Conservation (phyloP, 2,329 filamentous ascomycete genomes). For the Ambrosiella beaveri region DNA sequence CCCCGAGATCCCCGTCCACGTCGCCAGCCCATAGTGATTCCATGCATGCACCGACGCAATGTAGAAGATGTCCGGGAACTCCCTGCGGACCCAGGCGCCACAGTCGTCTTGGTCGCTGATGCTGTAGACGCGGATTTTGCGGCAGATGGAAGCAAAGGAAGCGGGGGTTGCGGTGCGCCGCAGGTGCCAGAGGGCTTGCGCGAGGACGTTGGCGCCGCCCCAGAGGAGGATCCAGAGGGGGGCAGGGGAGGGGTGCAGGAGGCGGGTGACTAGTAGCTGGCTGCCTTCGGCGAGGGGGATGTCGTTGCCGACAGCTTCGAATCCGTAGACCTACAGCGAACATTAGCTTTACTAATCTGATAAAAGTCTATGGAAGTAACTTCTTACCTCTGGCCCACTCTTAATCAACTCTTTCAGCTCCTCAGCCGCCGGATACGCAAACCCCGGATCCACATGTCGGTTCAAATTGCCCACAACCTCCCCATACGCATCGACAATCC, state of each 20-base stretch:
- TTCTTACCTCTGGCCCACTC: conserved; percentile 21
- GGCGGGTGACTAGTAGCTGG: conserved; percentile 23
- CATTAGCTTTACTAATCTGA: background rate
- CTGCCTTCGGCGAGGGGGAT: conserved; percentile 23
- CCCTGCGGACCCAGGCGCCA: conserved; percentile 35
- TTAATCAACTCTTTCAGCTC: conserved; percentile 21
- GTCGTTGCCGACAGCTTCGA: conserved; percentile 19
- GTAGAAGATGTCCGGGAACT: conserved; percentile 37
- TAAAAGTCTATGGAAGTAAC: background rate
- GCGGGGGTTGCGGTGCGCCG: conserved; percentile 4
- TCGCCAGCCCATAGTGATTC: conserved; percentile 34
- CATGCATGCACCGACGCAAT: conserved; percentile 38
- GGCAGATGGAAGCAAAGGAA: conserved; percentile 17
- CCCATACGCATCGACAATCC: conserved; percentile 27
- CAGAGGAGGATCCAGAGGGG: conserved; percentile 35
- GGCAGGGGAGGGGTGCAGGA: conserved; percentile 18
- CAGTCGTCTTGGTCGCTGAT: conserved; percentile 44
- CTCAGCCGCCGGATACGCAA: conserved; percentile 24
- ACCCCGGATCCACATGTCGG: conserved; percentile 27
- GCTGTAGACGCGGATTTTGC: conserved; percentile 32
- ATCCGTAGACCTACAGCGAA: conserved; percentile 19
- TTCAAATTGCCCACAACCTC: conserved; percentile 30
- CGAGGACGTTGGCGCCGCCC: conserved; percentile 36
- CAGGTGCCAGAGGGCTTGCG: conserved; percentile 28
- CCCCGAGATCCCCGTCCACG: conserved; percentile 39